Conservation (phyloP, 805 yeast species). For the Barnettozyma pratensis region DNA sequence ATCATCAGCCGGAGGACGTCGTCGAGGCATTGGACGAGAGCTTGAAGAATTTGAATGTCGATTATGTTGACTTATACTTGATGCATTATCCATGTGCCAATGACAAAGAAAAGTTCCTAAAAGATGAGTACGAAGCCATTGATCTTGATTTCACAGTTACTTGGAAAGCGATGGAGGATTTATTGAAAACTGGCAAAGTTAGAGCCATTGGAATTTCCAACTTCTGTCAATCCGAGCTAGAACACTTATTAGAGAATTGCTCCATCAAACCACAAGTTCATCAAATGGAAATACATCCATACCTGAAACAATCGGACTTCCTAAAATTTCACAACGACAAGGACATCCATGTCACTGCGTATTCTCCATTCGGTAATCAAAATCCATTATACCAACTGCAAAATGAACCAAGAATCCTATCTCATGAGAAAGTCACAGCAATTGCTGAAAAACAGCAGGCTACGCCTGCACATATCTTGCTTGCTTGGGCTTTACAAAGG, state of each 20-base stretch:
- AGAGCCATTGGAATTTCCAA: constrained; percentile 61
- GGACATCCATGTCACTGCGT: constrained; percentile 62
- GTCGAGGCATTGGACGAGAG: constrained; percentile 36
- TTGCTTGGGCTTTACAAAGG: constrained; percentile 58
- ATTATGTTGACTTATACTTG: constrained; percentile 53
- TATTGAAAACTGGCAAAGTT: constrained; percentile 44
- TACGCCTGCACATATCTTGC: constrained; percentile 45
- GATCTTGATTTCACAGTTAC: constrained; percentile 1
- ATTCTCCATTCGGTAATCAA: constrained; percentile 56
- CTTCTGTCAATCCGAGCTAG: constrained; percentile 44
- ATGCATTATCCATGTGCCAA: constrained; percentile 55
- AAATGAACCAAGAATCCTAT: constrained; percentile 25
- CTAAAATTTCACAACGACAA: constrained; percentile 45
- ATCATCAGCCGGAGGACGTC: constrained; percentile 2
- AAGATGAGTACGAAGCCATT: constrained; percentile 13
- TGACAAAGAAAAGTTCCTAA: constrained; percentile 2
- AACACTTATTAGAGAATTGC: constrained; percentile 36
- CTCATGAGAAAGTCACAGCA: constrained; percentile 24
- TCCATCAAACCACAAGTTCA: constrained; percentile 52
- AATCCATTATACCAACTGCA: constrained; percentile 24
- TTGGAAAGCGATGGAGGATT: constrained; percentile 35
- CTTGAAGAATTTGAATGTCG: constrained; percentile 37
- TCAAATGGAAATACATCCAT: constrained; percentile 68
- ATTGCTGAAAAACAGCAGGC: constrained; percentile 40
- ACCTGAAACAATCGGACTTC: constrained; percentile 60